Evolutionary conservation across 2,329 filamentous ascomycete genomes (phyloP).

Genomic region (Colletotrichum acutatum): DNA sequence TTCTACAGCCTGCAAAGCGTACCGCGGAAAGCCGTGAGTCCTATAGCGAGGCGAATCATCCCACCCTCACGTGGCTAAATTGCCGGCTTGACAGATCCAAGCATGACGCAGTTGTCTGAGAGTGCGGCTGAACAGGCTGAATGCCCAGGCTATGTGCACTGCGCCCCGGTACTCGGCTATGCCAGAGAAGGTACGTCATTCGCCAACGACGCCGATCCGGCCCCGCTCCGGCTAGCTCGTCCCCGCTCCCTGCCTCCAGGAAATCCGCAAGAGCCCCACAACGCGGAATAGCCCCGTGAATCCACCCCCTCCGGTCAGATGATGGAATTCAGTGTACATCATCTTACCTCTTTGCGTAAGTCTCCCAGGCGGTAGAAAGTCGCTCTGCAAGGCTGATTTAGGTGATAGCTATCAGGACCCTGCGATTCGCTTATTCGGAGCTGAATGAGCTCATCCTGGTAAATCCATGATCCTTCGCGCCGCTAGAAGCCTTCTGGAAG

Average conservation of each 20-base stretch:
- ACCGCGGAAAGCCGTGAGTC: neutral
- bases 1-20: too few species aligned
- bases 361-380: neutral
- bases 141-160: neutral
- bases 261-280: neutral
- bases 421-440: neutral
- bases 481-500: constrained; percentile 27
- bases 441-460: neutral
- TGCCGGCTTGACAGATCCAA: neutral
- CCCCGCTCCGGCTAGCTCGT: neutral
- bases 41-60: neutral
- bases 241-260: neutral
- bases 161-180: neutral
- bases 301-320: neutral
- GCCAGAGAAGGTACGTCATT: neutral
- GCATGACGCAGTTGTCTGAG: neutral
- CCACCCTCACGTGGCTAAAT: neutral
- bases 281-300: neutral
- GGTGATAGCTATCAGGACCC: neutral
- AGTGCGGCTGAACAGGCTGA: neutral
- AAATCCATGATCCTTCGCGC: neutral
- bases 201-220: neutral
- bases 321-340: neutral
- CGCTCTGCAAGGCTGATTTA: neutral
- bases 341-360: neutral